phyloP scores from a whole-genome alignment of 192 early-diverging fungal genomes.

The Coemansia sp. region DNA sequence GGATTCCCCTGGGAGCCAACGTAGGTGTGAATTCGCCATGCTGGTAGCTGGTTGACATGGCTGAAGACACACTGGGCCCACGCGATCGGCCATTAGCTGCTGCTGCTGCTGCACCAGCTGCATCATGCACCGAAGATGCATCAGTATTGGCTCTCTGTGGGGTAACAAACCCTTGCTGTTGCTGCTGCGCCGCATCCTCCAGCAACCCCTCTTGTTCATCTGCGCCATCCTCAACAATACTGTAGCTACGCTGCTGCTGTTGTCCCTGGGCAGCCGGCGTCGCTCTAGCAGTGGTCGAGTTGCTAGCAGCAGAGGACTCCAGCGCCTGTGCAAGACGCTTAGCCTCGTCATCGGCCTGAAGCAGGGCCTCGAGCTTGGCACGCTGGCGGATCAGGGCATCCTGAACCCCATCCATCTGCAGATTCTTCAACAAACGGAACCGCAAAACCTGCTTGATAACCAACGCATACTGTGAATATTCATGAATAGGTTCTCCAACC shows the following conservation, averaged over 20 bases:
- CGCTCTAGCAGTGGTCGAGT: slow-evolving; percentile 1
- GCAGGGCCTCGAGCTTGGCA: slow-evolving; percentile 58
- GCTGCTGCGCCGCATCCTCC: slow-evolving; percentile 21
- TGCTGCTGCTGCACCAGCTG: slow-evolving; percentile 5
- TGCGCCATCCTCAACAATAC: neutral
- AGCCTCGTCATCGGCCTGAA: slow-evolving; percentile 70
- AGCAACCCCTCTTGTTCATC: slow-evolving; percentile 18
- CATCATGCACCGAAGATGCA: slow-evolving; percentile 22
- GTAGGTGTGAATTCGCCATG: slow-evolving; percentile 47
- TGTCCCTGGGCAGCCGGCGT: neutral
- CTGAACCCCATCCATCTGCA: slow-evolving; percentile 77
- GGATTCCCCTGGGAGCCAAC: slow-evolving; percentile 29
- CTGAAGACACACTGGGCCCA: slow-evolving; percentile 38
- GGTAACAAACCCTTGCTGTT: slow-evolving; percentile 32
- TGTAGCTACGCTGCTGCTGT: neutral
- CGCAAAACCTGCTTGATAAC: slow-evolving; percentile 86
- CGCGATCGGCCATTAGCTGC: slow-evolving; percentile 31
- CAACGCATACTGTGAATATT: slow-evolving; percentile 85
- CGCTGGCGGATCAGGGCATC: slow-evolving; percentile 76
- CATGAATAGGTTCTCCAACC: slow-evolving; percentile 81
- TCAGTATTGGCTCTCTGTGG: slow-evolving; percentile 42
- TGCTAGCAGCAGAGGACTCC: slow-evolving; percentile 16
- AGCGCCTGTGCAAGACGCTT: slow-evolving; percentile 70
- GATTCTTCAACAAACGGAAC: slow-evolving; percentile 82
- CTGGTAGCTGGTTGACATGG: slow-evolving; percentile 21